Evolutionary conservation across 2,329 filamentous ascomycete genomes (phyloP), one percentile per base, ranked within the genome.

Genomic region (Leptographium galeiforme): DNA sequence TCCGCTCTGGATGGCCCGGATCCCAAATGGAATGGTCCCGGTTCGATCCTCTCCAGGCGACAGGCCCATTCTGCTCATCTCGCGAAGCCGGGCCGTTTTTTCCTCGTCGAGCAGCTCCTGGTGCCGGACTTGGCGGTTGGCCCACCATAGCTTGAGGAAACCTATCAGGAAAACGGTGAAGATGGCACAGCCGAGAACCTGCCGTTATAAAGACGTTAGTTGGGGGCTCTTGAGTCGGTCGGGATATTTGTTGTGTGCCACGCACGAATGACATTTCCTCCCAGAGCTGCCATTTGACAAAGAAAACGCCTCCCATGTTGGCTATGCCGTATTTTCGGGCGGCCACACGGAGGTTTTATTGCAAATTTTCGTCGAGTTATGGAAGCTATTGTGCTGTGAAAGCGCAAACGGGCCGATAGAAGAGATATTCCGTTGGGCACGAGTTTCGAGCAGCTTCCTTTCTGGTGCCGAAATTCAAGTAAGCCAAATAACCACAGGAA

Each of bases 201-300:
- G 58, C 13, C 50, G 13, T 25, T 6, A 25, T 25, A 25, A 36
- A 36, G n/a, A 10, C 6, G 18, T 16, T 13, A 11, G 43, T 47
- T 12, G 34, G 32, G 32, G 11, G n/a, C 30, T 38, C 8, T 8
- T 36, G 34, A 36, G 34, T 36, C 34, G 3, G 34, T 36, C 34
- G 34, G 25, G 25, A 25, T 25, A 25, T 36, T 36, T 8, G 8
- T 13, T 7, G 8, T 36, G 12, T 25, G 18, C 16, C 6, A 75
- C 86, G 74, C 72, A 95, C 89, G 71, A 95, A 88, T 52, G 83
- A 87, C 82, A 95, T 83, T 72, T 95, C 82, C 74, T 93, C 81
- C 89, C 89, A 95, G 62, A 93, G 71, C 60, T 78, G 72, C 89
- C 89, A 95, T 50, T 70, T 74, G 44, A 72, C 62, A 67, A 86